Percentiles rank a stretch among this genome's conserved stretches.
Conservation (phyloP, 345 rosid genomes). For the Moricandia moricandioides region DNA sequence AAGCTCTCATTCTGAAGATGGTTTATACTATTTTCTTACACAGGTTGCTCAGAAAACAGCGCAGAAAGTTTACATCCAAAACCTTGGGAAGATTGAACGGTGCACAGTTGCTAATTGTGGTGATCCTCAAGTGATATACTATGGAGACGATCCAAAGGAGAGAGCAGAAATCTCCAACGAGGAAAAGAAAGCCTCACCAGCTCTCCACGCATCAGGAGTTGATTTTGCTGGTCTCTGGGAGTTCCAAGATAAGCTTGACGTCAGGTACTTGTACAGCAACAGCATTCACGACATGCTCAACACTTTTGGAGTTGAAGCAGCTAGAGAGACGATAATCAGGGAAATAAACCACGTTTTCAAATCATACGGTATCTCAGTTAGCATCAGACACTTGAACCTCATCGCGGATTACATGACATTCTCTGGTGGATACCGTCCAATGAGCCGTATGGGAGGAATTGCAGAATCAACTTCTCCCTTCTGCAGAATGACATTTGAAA, state of each 20-base stretch:
- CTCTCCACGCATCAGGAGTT: constrained; percentile 68
- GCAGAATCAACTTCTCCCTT: constrained; percentile 77
- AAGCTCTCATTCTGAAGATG: background rate
- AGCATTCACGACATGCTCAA: constrained; percentile 70
- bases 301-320: constrained; percentile 92
- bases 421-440: constrained; percentile 77
- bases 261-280: constrained; percentile 78
- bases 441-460: constrained; percentile 90
- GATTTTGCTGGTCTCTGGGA: constrained; percentile 70
- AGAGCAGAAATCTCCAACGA: constrained; percentile 52
- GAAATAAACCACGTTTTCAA: constrained; percentile 80
- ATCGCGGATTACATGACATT: constrained; percentile 95
- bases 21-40: background rate
- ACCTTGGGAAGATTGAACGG: constrained; percentile 70
- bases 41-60: constrained; percentile 82
- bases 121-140: constrained; percentile 76
- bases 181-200: constrained; percentile 57
- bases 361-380: constrained; percentile 78
- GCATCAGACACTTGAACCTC: constrained; percentile 68
- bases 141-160: constrained; percentile 69
- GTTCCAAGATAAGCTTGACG: constrained; percentile 68
- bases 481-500: constrained; percentile 90
- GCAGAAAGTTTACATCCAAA: constrained; percentile 79
- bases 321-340: constrained; percentile 80
- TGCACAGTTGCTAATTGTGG: constrained; percentile 54